Base-by-base conservation (phyloP, 2,329 filamentous ascomycete species). In the Microsporum ferrugineum region DNA sequence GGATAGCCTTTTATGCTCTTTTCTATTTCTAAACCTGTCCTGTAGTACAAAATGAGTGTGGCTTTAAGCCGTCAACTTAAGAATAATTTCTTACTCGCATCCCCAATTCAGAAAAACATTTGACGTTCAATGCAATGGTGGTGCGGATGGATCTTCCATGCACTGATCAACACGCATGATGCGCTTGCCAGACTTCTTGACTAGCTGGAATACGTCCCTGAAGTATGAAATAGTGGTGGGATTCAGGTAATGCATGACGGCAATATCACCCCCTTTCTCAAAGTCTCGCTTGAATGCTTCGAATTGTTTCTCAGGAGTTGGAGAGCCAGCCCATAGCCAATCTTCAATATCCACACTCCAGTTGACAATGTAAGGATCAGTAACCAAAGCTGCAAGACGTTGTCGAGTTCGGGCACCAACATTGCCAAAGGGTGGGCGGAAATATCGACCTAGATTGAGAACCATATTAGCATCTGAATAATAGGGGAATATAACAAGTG, bases 301-400 rank as follows among this genome's bases (percentile, higher is more conserved):
- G 12, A 87, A 73, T 72, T 88, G 86, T 67, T 84, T 84, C 74
- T 87, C 82, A 0, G 85, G 85, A 2, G 84, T 87, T 49, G 73
- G 68, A 0, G 78, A 80, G 68, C 80, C 73, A 0, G 83, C 85
- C 84, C 84, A 88, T 29, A 86, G 68, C 84, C 84, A 88, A 69
- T 88, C 86, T 75, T 88, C 83, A 36, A 88, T 82, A 67, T 88
- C 85, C 51, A 88, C 82, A 67, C 80, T 84, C 86, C 85, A 88
- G 70, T 83, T 84, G 58, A 87, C 80, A 49, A 88, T 80, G 65
- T 82, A 80, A 0, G 83, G 79, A 12, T 80, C 77, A 1, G 77
- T 74, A 23, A 80, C 77, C 14, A 71, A 71, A 27, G 77, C 75
- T 0, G 84, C 81, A 33, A 88, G 78, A 45, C 83, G 79, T 69